Evolutionary conservation across 2,329 filamentous ascomycete species (phyloP).

Genomic region (Pseudogymnoascus sp.): DNA sequence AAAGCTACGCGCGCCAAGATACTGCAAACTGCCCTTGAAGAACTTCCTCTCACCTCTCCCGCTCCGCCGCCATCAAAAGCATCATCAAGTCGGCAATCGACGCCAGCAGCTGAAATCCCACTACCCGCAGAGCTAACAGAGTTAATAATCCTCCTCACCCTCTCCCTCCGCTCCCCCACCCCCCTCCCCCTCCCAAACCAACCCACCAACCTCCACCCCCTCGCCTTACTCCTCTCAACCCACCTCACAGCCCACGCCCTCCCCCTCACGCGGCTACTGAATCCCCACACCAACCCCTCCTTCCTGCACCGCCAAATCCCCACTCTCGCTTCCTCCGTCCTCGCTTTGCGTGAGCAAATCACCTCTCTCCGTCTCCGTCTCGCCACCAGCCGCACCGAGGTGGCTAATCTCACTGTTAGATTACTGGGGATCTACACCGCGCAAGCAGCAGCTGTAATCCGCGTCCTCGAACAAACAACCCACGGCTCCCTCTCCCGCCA

Average conservation of each 20-base stretch:
- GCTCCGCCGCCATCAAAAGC: slow-evolving; percentile 21
- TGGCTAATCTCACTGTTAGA: slow-evolving; percentile 27
- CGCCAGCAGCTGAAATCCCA: slow-evolving; percentile 10
- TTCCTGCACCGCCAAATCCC: slow-evolving; percentile 50
- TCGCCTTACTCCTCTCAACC: slow-evolving; percentile 41
- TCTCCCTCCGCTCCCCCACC: slow-evolving; percentile 30
- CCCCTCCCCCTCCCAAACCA: slow-evolving; percentile 39
- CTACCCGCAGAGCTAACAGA: slow-evolving; percentile 41
- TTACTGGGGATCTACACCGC: slow-evolving; percentile 20
- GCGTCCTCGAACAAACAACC: slow-evolving; percentile 23
- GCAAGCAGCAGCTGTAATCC: slow-evolving; percentile 21
- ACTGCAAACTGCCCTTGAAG: slow-evolving; percentile 41
- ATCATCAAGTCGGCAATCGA: slow-evolving; percentile 15
- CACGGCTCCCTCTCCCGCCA: slow-evolving; percentile 23
- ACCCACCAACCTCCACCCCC: slow-evolving; percentile 37
- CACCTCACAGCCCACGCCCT: slow-evolving; percentile 42
- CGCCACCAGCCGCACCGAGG: slow-evolving; percentile 27
- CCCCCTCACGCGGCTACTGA: slow-evolving; percentile 40
- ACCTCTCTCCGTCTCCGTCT: slow-evolving; percentile 35
- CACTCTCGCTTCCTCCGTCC: slow-evolving; percentile 35
- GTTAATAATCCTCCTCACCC: slow-evolving; percentile 45
- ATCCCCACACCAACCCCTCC: slow-evolving; percentile 38
- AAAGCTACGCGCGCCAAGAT: slow-evolving; percentile 42
- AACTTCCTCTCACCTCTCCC: slow-evolving; percentile 29
- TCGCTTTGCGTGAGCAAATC: slow-evolving; percentile 29